A percentile compares a stretch with the other conserved stretches of the same genome.
These are phyloP conservation scores for Meira miltonrushii DNA, from an alignment of 1,284 basidiomycete species.

Conservation along the genomic window DNA sequence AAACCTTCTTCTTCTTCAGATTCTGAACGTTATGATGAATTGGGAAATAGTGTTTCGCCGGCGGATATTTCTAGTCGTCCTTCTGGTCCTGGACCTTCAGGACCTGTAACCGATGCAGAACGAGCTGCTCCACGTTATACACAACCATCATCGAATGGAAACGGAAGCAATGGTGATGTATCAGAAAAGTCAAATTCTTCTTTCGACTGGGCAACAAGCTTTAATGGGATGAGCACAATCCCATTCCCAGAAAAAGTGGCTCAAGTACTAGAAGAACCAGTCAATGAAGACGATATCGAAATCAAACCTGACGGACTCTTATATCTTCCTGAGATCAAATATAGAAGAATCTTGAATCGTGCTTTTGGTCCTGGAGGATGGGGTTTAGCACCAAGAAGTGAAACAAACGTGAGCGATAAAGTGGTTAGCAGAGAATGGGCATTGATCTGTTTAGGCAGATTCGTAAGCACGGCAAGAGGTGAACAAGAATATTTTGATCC, in stretches of 20 bases:
- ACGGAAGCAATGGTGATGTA: constrained; percentile 3
- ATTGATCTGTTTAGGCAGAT: constrained; percentile 84
- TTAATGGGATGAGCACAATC: constrained; percentile 70
- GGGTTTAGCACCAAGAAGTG: constrained; percentile 88
- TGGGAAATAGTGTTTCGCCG: constrained; percentile 31
- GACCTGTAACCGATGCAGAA: constrained; percentile 18
- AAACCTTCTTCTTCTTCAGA: background rate
- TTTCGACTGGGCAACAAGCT: constrained; percentile 76
- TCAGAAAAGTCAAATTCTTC: background rate
- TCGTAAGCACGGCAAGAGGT: constrained; percentile 84
- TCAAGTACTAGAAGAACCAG: constrained; percentile 68
- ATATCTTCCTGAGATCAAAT: constrained; percentile 97
- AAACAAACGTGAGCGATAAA: constrained; percentile 69
- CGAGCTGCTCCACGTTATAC: constrained; percentile 30
- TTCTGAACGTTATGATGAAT: background rate
- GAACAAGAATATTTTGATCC: constrained; percentile 97
- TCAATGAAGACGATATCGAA: constrained; percentile 77
- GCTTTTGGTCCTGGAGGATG: constrained; percentile 96
- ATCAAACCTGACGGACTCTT: constrained; percentile 92
- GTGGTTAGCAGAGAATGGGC: constrained; percentile 92
- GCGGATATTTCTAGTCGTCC: constrained; percentile 34
- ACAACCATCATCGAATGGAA: constrained; percentile 10
- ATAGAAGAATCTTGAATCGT: constrained; percentile 81
- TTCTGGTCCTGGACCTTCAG: constrained; percentile 20
- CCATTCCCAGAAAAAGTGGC: constrained; percentile 74